A percentile compares a stretch with the other conserved stretches of the same genome.
phyloP scores from a whole-genome alignment of 768 basidiomycete genomes.

The Boletus huronensis region DNA sequence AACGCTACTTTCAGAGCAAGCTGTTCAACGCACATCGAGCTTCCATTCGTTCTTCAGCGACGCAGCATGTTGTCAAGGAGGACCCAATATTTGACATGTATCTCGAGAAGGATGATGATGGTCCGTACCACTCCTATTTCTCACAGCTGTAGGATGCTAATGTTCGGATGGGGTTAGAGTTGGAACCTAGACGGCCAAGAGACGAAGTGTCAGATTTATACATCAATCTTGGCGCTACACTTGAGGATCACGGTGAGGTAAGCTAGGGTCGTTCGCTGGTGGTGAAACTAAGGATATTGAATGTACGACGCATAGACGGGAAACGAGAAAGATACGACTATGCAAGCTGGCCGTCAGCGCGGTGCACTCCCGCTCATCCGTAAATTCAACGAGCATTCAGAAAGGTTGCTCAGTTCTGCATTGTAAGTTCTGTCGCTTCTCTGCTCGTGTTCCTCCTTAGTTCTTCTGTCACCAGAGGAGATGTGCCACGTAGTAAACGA shows the following conservation, averaged over 20 bases:
- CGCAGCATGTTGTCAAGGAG: conserved; percentile 81
- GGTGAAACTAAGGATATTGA: background rate
- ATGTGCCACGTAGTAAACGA: conserved; percentile 57
- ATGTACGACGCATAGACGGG: conserved; percentile 55
- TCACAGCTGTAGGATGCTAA: background rate
- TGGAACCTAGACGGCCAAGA: conserved; percentile 72
- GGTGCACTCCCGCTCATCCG: conserved; percentile 89
- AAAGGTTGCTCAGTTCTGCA: conserved; percentile 78
- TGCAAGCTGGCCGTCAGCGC: conserved; percentile 90
- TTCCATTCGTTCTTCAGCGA: conserved; percentile 81
- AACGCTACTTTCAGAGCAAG: conserved; percentile 93
- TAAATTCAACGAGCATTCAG: conserved; percentile 97
- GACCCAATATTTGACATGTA: conserved; percentile 96
- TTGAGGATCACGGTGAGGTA: conserved; percentile 90
- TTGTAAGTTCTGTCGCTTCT: conserved; percentile 43
- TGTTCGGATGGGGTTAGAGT: conserved; percentile 39
- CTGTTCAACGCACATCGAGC: conserved; percentile 94
- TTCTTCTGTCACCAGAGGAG: conserved; percentile 40
- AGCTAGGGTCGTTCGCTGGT: background rate
- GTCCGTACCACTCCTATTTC: conserved; percentile 39
- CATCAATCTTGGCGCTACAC: conserved; percentile 82
- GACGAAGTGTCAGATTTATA: conserved; percentile 71
- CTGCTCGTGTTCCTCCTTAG: background rate
- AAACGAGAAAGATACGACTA: conserved; percentile 87
- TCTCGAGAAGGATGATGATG: conserved; percentile 93